Conservation (phyloP, 768 basidiomycete species). For the Krasilnikovozyma curviuscula region DNA sequence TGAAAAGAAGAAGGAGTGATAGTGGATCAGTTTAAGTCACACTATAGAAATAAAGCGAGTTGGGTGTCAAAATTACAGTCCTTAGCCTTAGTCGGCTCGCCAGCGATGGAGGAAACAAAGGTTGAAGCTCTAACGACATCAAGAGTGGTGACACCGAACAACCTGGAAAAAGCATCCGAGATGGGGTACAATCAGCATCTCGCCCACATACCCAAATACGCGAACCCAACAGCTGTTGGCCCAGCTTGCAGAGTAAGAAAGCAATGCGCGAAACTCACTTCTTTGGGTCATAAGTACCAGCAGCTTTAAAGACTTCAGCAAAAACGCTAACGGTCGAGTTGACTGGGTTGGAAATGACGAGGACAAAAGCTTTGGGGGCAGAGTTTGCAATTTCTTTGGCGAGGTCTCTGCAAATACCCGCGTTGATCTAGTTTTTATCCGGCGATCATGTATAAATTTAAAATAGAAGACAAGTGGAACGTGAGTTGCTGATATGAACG, state of each 20-base stretch:
- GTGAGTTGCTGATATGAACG: too few relatives aligned
- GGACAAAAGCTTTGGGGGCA: constrained; percentile 73
- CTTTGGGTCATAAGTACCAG: constrained; percentile 74
- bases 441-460: not conserved
- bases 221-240: not conserved
- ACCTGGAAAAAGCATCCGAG: constrained; percentile 10
- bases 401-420: constrained; percentile 62
- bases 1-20: not conserved
- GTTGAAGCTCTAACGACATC: constrained; percentile 91
- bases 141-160: constrained; percentile 96
- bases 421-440: constrained; percentile 6
- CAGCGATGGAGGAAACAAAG: constrained; percentile 55
- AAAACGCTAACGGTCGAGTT: constrained; percentile 97
- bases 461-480: not conserved
- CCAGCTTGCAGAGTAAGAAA: not conserved
- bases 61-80: constrained; percentile 41
- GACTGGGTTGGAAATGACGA: constrained; percentile 73
- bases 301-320: constrained; percentile 72
- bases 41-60: constrained; percentile 45
- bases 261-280: constrained; percentile 25
- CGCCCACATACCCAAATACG: not conserved
- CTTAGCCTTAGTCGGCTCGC: constrained; percentile 29
- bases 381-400: constrained; percentile 70
- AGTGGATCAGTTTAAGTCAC: not conserved
- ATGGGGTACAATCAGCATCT: not conserved